These are phyloP conservation scores for Lipomyces lipofer DNA, from an alignment of 805 yeast species.

Conservation along the genomic window DNA sequence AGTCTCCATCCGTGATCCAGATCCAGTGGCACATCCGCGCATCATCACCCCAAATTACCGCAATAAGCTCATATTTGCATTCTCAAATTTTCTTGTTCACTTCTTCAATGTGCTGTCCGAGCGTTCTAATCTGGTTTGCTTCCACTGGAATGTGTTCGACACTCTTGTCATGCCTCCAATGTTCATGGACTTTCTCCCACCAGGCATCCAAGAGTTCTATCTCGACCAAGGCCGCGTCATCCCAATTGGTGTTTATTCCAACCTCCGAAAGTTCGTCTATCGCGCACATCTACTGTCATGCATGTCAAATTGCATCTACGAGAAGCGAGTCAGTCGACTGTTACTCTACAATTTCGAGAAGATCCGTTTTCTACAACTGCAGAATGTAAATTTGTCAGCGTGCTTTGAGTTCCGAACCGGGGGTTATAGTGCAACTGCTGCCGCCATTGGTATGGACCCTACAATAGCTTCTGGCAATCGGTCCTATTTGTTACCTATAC, in stretches of 20 bases:
- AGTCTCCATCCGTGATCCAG: conserved; percentile 28
- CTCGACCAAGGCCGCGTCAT: conserved; percentile 28
- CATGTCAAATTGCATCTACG: conserved; percentile 25
- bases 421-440: background rate
- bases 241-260: conserved; percentile 12
- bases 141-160: conserved; percentile 31
- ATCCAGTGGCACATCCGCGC: conserved; percentile 22
- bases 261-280: conserved; percentile 19
- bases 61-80: conserved; percentile 25
- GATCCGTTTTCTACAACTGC: conserved; percentile 17
- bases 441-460: background rate
- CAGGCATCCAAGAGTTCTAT: conserved; percentile 16
- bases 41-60: conserved; percentile 29
- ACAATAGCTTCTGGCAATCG: background rate
- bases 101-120: conserved; percentile 14
- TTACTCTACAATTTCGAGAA: conserved; percentile 3
- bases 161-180: conserved; percentile 24
- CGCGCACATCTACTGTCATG: conserved; percentile 29
- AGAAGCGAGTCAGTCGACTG: conserved; percentile 22
- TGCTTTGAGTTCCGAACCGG: conserved; percentile 24
- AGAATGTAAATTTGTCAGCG: conserved; percentile 24
- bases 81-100: conserved; percentile 16
- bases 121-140: conserved; percentile 5
- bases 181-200: conserved; percentile 25
- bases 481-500: no score